phyloP scores from a whole-genome alignment of 306 rosid genomes.

The Hippophae rhamnoides region DNA sequence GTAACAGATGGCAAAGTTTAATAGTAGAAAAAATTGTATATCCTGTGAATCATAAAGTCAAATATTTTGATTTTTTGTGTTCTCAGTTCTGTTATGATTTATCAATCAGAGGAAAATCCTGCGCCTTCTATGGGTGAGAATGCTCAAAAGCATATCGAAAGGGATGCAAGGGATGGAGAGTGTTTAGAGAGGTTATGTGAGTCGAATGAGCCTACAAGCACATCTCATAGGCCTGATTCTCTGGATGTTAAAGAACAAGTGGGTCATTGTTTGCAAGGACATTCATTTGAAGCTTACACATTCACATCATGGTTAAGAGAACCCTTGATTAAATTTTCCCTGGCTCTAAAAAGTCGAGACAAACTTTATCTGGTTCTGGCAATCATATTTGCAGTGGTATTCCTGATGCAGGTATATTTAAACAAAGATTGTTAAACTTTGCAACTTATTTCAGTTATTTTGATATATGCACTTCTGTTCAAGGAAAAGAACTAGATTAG shows the following conservation, averaged over 20 bases:
- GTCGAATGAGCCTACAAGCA: slow-evolving; percentile 20
- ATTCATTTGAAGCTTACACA: slow-evolving; percentile 22
- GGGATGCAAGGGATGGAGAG: slow-evolving; percentile 33
- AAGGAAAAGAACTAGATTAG: too few relatives aligned
- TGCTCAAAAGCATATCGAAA: slow-evolving; percentile 25
- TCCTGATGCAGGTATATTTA: slow-evolving; percentile 76
- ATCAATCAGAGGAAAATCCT: slow-evolving; percentile 29
- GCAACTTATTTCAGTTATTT: neutral
- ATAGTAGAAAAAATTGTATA: too few relatives aligned
- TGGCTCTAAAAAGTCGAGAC: slow-evolving; percentile 54
- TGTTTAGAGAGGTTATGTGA: slow-evolving; percentile 37
- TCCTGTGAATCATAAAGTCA: too few relatives aligned
- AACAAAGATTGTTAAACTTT: slow-evolving; percentile 6
- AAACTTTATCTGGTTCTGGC: slow-evolving; percentile 46
- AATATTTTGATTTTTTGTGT: too few relatives aligned
- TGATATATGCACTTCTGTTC: neutral
- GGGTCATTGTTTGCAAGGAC: slow-evolving; percentile 25
- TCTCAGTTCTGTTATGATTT: neutral
- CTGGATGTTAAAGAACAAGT: slow-evolving; percentile 21
- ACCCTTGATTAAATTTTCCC: slow-evolving; percentile 29
- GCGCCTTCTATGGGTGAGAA: slow-evolving; percentile 22
- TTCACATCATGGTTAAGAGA: slow-evolving; percentile 39
- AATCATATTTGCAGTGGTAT: slow-evolving; percentile 55
- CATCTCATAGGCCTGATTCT: slow-evolving; percentile 20
- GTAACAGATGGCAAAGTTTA: too few relatives aligned